Conservation (phyloP, 306 rosid species). For the Lupinus albus region DNA sequence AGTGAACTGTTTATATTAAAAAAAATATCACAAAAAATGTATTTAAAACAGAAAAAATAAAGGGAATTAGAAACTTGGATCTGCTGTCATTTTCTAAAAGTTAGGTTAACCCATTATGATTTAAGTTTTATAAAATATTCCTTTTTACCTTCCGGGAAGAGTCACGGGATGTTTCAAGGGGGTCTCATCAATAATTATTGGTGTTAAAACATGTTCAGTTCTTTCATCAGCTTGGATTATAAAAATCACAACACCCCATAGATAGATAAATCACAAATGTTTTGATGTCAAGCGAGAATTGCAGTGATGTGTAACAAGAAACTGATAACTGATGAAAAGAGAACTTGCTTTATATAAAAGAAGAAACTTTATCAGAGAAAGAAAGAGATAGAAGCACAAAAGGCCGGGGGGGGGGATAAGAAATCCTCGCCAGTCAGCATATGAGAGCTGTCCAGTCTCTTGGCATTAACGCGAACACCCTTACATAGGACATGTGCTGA, state of each 20-base stretch:
- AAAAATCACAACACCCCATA: constrained; percentile 20
- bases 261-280: not conserved
- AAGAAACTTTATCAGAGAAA: not conserved
- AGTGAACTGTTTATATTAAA: not conserved
- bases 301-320: not conserved
- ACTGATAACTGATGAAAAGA: not conserved
- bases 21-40: not conserved
- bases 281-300: constrained; percentile 6
- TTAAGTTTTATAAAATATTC: not conserved
- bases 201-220: constrained; percentile 18
- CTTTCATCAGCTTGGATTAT: not conserved
- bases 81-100: not conserved
- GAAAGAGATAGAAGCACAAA: not conserved
- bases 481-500: not conserved
- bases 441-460: not conserved
- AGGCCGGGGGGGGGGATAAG: not conserved
- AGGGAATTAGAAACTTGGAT: constrained; percentile 18
- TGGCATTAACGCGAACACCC: not conserved
- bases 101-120: not conserved
- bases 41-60: too few species aligned
- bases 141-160: not conserved
- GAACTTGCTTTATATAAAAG: not conserved
- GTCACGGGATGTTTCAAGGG: constrained; percentile 12
- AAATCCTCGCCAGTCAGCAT: not conserved
- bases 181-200: not conserved